Base-by-base conservation (phyloP, 2,329 filamentous ascomycete species). In the Botrytis byssoidea region DNA sequence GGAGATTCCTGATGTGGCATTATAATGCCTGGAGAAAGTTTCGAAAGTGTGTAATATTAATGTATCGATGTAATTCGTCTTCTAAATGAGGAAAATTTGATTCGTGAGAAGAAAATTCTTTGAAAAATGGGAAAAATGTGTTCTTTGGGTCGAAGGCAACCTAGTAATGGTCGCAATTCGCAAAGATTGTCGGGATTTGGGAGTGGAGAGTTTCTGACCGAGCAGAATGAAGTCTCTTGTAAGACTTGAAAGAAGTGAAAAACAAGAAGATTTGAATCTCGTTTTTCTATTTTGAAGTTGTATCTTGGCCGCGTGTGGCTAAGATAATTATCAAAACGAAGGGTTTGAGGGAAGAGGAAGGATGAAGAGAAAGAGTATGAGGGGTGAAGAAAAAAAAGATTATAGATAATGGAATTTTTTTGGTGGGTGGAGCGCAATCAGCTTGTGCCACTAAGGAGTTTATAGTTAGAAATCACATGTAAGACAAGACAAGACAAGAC, bases 1-100 rank as follows among this genome's bases (percentile, higher is more conserved):
- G 83, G 81, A 35, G 83, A 83, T 59, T 83, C 80, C 60, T 76
- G 82, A 79, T 87, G 85, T 78, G 85, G 86, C 85, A 87, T 87
- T 81, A 75, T 84, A 77, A 77, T 79, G 78, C 77, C 77, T 72
- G 57, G 32, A 46, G 66, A 75, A 76, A 74, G 75, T 72, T 77
- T 77, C 61, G 63, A 37, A 74, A 75, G 76, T 68, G 32, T 63
- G 69, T 59, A 66, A 68, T 70, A 72, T 74, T 69, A 75, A 72
- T 61, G 73, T 66, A 70, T 64, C 68, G 22, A 67, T 63, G 48
- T 22, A n/a, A 51, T 59, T 67, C 25, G 3, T 3, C 60, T 60
- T 66, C 3, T 46, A 74, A 73, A 69, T 73, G 42, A 67, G 73
- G 37, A 70, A 75, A 76, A 77, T 75, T 74, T 73, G 42, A 3